Evolutionary conservation across 768 basidiomycete species (phyloP).

Genomic region (Lentinula aciculospora): DNA sequence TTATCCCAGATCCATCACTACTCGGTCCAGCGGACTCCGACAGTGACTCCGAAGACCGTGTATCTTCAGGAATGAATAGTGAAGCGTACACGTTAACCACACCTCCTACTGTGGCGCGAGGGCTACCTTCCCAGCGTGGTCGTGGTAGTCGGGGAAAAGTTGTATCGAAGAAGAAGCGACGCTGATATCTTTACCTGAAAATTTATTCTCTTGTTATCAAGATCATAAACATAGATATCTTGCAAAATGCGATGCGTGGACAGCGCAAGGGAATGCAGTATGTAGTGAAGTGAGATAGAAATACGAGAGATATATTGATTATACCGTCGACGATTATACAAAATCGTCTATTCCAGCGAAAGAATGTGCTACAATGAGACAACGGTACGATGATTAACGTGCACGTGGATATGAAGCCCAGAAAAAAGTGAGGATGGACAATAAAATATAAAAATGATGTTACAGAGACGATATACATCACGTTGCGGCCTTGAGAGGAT

Average conservation of each 20-base stretch:
- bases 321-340: conserved; percentile 14
- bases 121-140: neutral
- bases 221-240: neutral
- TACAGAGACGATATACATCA: conserved; percentile 9
- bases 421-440: conserved; percentile 9
- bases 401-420: conserved; percentile 14
- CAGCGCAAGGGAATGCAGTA: neutral
- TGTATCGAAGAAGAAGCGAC: neutral
- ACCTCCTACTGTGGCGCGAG: neutral
- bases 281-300: neutral
- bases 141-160: neutral
- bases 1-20: conserved; percentile 2
- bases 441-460: conserved; percentile 12
- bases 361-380: conserved; percentile 18
- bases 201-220: too few species aligned
- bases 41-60: neutral
- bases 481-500: conserved; percentile 34
- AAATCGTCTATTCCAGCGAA: conserved; percentile 18
- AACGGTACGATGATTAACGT: conserved; percentile 17
- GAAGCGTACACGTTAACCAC: conserved; percentile 5
- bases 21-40: conserved; percentile 5
- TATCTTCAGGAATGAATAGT: conserved; percentile 6
- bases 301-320: neutral
- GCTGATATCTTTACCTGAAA: neutral
- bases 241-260: neutral